A percentile compares a stretch with the other conserved stretches of the same genome.
These are phyloP conservation scores for Dothidotthia symphoricarpi DNA, from an alignment of 2,329 filamentous ascomycete genomes.

Conservation along the genomic window DNA sequence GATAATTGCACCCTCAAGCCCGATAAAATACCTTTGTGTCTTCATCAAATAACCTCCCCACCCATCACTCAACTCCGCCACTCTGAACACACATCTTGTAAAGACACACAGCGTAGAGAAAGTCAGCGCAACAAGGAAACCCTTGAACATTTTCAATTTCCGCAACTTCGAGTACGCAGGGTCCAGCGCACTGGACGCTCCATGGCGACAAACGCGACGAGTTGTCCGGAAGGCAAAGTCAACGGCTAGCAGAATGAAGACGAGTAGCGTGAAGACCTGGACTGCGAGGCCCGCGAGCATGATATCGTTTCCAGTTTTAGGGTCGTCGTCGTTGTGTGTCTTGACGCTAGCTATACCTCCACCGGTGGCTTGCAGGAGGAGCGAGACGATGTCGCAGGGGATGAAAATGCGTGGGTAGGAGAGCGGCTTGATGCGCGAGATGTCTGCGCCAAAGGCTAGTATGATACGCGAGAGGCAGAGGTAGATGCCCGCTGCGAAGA, in stretches of 20 bases:
- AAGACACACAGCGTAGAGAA: constrained; percentile 64
- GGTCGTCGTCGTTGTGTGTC: constrained; percentile 29
- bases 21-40: constrained; percentile 42
- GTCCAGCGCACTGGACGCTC: constrained; percentile 26
- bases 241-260: constrained; percentile 44
- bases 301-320: constrained; percentile 44
- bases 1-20: constrained; percentile 39
- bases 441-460: constrained; percentile 39
- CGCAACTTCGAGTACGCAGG: constrained; percentile 26
- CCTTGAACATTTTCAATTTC: constrained; percentile 48
- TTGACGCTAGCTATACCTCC: constrained; percentile 44
- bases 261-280: constrained; percentile 46
- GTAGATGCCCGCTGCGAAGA: constrained; percentile 64
- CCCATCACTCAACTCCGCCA: constrained; percentile 64
- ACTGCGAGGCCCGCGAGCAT: constrained; percentile 49
- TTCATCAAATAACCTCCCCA: constrained; percentile 60
- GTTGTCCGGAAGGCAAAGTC: constrained; percentile 42
- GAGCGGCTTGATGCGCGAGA: constrained; percentile 46
- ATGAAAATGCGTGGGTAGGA: constrained; percentile 55
- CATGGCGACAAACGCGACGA: constrained; percentile 19
- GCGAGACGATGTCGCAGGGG: constrained; percentile 48
- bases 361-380: constrained; percentile 47
- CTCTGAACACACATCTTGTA: constrained; percentile 63
- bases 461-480: constrained; percentile 55
- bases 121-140: constrained; percentile 56